Conservation (phyloP, 176 grass and related monocot species). For the Oryza meyeriana region DNA sequence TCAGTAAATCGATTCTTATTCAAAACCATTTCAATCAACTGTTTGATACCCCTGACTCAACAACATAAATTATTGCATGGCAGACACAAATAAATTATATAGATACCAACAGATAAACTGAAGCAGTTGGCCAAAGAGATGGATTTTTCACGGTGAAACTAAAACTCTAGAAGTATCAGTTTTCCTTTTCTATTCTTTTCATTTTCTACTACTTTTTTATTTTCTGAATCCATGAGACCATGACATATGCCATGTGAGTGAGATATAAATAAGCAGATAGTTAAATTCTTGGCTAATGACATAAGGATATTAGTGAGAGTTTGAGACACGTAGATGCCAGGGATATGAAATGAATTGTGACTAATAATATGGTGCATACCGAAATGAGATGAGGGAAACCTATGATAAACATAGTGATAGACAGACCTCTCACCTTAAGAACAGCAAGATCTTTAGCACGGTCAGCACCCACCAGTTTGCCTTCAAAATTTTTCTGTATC, state of each 20-base stretch:
- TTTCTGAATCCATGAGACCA: not conserved
- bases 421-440: conserved; percentile 54
- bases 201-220: not conserved
- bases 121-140: not conserved
- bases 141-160: not conserved
- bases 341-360: not conserved
- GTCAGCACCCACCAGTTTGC: conserved; percentile 88
- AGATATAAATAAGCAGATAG: not conserved
- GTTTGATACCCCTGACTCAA: not conserved
- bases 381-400: conserved; percentile 8
- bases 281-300: not conserved
- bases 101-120: not conserved
- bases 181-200: not conserved
- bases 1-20: not conserved
- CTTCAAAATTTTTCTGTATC: conserved; percentile 96
- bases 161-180: not conserved
- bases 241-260: not conserved
- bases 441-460: conserved; percentile 89
- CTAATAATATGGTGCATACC: not conserved
- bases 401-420: not conserved
- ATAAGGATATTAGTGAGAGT: not conserved
- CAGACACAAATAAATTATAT: not conserved
- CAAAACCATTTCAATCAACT: not conserved
- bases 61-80: not conserved
- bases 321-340: not conserved